Evolutionary conservation across 1,139 yeast species (phyloP).

Genomic region (Yamadazyma buinensis): DNA sequence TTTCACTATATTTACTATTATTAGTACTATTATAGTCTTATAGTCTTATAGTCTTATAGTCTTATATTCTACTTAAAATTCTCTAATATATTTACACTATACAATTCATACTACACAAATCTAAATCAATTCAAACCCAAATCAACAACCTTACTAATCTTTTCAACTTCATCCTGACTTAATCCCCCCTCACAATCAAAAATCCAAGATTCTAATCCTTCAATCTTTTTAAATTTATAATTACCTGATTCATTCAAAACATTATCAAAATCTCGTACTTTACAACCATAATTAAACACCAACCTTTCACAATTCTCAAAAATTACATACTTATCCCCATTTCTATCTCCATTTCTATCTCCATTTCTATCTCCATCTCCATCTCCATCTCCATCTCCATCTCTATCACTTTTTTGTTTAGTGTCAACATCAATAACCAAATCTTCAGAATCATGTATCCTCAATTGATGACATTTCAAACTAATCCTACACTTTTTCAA

Average conservation of each 20-base stretch:
- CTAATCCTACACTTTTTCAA: conserved; percentile 21
- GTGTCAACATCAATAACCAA: conserved; percentile 21
- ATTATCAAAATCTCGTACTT: conserved; percentile 13
- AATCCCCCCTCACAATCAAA: no score
- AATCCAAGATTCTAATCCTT: not conserved
- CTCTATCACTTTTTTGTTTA: conserved; percentile 9
- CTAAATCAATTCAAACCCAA: no score
- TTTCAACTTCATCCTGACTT: no score
- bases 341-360: not conserved
- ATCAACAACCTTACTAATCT: no score
- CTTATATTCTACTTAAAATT: no score
- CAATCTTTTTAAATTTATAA: not conserved
- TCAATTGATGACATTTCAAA: conserved; percentile 36
- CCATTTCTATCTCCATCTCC: not conserved
- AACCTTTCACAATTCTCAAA: conserved; percentile 29
- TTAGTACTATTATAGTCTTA: no score
- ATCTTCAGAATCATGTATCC: conserved; percentile 29
- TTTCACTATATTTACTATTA: no score
- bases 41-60: no score
- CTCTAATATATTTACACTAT: no score
- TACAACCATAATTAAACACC: conserved; percentile 6
- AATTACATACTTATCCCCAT: conserved; percentile 16
- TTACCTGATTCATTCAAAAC: not conserved
- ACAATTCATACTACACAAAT: no score
- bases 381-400: not conserved